These are phyloP conservation scores for Earliella scabrosa DNA, from an alignment of 1,284 basidiomycete species.

Conservation along the genomic window DNA sequence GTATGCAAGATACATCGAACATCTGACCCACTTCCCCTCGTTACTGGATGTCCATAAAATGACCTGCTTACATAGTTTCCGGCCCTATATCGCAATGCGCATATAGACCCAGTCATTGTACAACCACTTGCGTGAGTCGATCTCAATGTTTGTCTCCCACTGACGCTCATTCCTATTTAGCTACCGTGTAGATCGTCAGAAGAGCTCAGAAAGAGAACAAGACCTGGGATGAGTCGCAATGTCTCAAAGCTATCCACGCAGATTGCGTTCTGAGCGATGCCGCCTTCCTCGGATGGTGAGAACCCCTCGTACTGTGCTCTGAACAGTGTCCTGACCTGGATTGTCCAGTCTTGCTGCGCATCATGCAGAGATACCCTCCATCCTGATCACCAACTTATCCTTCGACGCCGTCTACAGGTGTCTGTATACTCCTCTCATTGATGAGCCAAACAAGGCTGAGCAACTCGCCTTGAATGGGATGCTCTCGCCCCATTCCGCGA, in stretches of 20 bases:
- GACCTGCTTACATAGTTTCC: too few relatives aligned
- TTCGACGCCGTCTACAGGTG: conserved; percentile 84
- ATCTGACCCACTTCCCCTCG: too few relatives aligned
- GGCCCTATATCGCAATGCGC: conserved; percentile 64
- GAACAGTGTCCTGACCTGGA: conserved; percentile 1
- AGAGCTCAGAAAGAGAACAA: conserved; percentile 65
- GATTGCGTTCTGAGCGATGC: conserved; percentile 76
- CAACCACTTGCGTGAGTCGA: conserved; percentile 69
- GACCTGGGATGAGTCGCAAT: conserved; percentile 57
- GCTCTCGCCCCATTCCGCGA: conserved; percentile 2
- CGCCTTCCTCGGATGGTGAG: conserved; percentile 78
- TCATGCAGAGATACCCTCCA: conserved; percentile 62
- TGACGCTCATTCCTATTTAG: conserved; percentile 34
- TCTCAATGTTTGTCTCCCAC: neutral
- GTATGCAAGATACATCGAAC: too few relatives aligned
- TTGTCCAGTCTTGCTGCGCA: conserved; percentile 67
- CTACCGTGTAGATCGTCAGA: conserved; percentile 71
- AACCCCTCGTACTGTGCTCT: too few relatives aligned
- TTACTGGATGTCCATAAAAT: too few relatives aligned
- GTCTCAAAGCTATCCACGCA: conserved; percentile 56
- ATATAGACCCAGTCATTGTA: conserved; percentile 75
- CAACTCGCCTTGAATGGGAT: conserved; percentile 5
- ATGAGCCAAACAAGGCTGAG: conserved; percentile 13
- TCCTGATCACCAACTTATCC: conserved; percentile 79
- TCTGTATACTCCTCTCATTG: conserved; percentile 40